Evolutionary conservation across 345 rosid species (phyloP).

Genomic region (Populus deltoides): DNA sequence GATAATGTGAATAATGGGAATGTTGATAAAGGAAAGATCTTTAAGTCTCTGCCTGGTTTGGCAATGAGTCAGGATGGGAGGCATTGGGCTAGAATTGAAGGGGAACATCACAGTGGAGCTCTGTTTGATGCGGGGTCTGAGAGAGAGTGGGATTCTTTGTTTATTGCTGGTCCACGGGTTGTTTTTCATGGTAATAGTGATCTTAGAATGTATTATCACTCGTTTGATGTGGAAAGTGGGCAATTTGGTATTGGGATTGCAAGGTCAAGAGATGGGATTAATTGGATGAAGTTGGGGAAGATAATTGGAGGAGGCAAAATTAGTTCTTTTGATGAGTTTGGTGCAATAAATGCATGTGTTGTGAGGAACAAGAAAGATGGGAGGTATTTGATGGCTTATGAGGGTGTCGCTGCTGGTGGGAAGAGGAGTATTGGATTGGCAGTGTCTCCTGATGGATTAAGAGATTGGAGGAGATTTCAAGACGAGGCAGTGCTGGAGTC

Average conservation of each 20-base stretch:
- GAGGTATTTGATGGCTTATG: constrained; percentile 66
- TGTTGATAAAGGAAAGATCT: constrained; percentile 16
- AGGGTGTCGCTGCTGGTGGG: constrained; percentile 53
- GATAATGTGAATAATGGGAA: constrained; percentile 17
- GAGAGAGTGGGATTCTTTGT: constrained; percentile 76
- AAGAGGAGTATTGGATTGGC: constrained; percentile 59
- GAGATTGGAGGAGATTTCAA: constrained; percentile 50
- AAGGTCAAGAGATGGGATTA: constrained; percentile 82
- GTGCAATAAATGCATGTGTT: constrained; percentile 55
- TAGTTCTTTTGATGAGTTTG: constrained; percentile 53
- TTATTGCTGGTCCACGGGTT: constrained; percentile 66
- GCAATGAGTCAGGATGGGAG: constrained; percentile 87
- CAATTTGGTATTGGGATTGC: constrained; percentile 62
- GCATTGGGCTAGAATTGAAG: constrained; percentile 91
- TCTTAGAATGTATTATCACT: constrained; percentile 79
- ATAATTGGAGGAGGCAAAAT: constrained; percentile 50
- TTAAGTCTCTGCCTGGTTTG: constrained; percentile 63
- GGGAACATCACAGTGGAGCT: constrained; percentile 80
- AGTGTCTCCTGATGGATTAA: constrained; percentile 56
- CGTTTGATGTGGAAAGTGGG: constrained; percentile 51
- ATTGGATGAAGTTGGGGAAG: constrained; percentile 71
- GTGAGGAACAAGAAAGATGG: constrained; percentile 57
- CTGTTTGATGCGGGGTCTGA: constrained; percentile 71
- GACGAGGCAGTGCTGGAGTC: constrained; percentile 41
- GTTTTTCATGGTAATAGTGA: constrained; percentile 64